phyloP scores from a whole-genome alignment of 2,329 filamentous ascomycete species.

The Venturia asperata region DNA sequence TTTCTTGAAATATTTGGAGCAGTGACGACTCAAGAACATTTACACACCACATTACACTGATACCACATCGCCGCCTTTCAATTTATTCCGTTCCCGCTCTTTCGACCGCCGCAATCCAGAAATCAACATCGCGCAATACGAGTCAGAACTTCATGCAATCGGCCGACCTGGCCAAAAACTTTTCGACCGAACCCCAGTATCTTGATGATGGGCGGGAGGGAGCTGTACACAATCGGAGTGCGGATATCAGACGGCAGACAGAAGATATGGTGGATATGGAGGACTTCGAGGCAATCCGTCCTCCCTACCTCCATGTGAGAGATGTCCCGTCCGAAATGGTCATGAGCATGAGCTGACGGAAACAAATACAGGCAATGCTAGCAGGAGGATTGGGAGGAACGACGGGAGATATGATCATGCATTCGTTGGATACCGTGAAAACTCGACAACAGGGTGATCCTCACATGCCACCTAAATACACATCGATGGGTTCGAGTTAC shows the following conservation, averaged over 20 bases:
- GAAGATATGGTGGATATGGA: slow-evolving; percentile 21
- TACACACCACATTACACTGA: not conserved
- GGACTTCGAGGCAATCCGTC: slow-evolving; percentile 39
- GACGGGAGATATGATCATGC: slow-evolving; percentile 95
- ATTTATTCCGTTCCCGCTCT: not conserved
- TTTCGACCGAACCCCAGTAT: slow-evolving; percentile 8
- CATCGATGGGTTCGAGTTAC: slow-evolving; percentile 83
- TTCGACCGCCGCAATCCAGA: not conserved
- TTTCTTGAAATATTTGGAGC: slow-evolving; percentile 4
- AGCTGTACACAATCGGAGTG: not conserved
- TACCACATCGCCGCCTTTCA: not conserved
- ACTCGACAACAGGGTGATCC: slow-evolving; percentile 96
- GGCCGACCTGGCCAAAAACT: slow-evolving; percentile 12
- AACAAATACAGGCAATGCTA: slow-evolving; percentile 67
- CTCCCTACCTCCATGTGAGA: slow-evolving; percentile 43
- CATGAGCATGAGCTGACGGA: not conserved
- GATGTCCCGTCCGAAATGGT: slow-evolving; percentile 4
- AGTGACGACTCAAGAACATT: not conserved
- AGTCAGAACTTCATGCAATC: slow-evolving; percentile 8
- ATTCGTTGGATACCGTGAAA: slow-evolving; percentile 97
- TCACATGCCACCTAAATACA: slow-evolving; percentile 86
- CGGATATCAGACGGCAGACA: slow-evolving; percentile 19
- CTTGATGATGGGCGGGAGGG: slow-evolving; percentile 10
- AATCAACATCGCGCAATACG: not conserved
- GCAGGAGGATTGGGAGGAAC: slow-evolving; percentile 89